These are phyloP conservation scores for Dendrobium nobile DNA, from an alignment of 106 monocot genomes.

Conservation along the genomic window DNA sequence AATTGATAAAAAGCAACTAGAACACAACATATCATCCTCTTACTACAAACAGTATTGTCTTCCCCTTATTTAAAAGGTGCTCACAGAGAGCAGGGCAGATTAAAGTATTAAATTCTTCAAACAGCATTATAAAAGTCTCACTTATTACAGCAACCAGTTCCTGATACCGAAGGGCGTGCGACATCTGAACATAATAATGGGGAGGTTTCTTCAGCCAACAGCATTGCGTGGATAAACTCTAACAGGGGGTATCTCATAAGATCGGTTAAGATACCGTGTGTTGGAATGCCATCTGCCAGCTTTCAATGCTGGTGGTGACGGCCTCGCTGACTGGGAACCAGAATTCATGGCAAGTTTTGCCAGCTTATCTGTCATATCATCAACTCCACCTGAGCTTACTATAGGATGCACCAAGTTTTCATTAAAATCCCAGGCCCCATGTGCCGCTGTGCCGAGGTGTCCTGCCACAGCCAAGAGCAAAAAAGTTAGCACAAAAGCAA, in stretches of 20 bases:
- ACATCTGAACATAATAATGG: not conserved
- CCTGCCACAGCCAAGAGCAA: not conserved
- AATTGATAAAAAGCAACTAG: too few species aligned
- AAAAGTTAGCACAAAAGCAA: too few species aligned
- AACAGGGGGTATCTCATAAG: conserved; percentile 25
- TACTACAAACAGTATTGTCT: too few species aligned
- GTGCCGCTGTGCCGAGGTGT: not conserved
- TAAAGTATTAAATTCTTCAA: too few species aligned
- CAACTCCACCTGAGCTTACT: not conserved
- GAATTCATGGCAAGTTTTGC: conserved; percentile 21
- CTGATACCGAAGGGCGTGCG: too few species aligned
- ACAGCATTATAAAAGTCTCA: too few species aligned
- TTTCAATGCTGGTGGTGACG: conserved; percentile 40
- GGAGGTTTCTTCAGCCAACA: conserved; percentile 13
- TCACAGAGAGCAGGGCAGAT: too few species aligned
- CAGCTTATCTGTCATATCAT: conserved; percentile 3
- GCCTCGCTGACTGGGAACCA: conserved; percentile 3
- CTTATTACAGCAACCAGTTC: too few species aligned
- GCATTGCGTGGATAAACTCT: conserved; percentile 31
- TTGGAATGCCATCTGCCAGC: conserved; percentile 58
- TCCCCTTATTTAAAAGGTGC: too few species aligned
- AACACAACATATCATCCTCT: too few species aligned
- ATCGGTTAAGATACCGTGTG: conserved; percentile 8
- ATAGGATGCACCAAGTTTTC: not conserved
- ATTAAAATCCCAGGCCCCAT: not conserved